These are phyloP conservation scores for Beauveria varroae DNA, from an alignment of 2,329 filamentous ascomycete species.

Conservation along the genomic window DNA sequence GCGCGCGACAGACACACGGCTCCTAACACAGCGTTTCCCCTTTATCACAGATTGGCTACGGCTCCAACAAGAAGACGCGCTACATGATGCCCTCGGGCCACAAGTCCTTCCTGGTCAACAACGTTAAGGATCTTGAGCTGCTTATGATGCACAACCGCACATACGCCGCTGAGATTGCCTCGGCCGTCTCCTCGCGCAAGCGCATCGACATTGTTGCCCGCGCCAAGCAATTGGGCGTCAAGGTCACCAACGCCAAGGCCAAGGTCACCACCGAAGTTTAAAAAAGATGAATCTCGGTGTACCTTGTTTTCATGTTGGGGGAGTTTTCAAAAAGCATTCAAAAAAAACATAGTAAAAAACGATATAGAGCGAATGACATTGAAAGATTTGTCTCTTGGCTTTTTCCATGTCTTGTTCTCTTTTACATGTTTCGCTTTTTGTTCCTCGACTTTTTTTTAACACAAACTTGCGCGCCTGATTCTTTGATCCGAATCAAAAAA, in stretches of 20 bases:
- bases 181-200: conserved; percentile 98
- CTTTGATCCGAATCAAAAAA: not conserved
- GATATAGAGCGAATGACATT: conserved; percentile 7
- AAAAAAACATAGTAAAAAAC: conserved; percentile 9
- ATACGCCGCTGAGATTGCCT: conserved; percentile 97
- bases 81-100: conserved; percentile 99
- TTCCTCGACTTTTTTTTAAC: too few species aligned
- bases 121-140: conserved; percentile 90
- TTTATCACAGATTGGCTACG: conserved; percentile 79
- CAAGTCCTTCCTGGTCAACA: conserved; percentile 99
- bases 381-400: not conserved
- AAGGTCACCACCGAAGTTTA: conserved; percentile 94
- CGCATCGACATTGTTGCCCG: conserved; percentile 95
- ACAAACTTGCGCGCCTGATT: not conserved
- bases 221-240: conserved; percentile 97
- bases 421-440: not conserved
- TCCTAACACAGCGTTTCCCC: too few species aligned
- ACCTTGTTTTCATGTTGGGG: not conserved
- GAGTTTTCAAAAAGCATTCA: not conserved
- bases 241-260: conserved; percentile 99
- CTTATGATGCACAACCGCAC: conserved; percentile 99
- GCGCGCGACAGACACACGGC: not conserved
- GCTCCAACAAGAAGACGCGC: conserved; percentile 98
- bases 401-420: not conserved
- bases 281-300: conserved; percentile 29